Evolutionary conservation across 192 early-diverging fungal genomes (phyloP).

Genomic region (Diversispora epigaea): DNA sequence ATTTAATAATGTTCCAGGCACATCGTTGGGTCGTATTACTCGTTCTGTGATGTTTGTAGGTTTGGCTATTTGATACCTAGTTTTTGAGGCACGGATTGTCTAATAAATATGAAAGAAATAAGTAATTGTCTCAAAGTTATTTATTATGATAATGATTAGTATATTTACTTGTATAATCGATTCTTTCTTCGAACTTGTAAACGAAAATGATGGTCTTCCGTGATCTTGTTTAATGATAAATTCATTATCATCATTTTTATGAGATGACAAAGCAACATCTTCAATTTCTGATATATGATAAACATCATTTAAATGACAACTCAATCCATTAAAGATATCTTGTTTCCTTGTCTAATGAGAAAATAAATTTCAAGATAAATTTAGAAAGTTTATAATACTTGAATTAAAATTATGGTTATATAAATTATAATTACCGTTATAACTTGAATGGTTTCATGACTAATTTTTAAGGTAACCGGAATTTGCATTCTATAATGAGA

Average conservation of each 20-base stretch:
- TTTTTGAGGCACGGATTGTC: conserved; percentile 70
- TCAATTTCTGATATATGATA: conserved; percentile 82
- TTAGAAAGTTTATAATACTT: not conserved
- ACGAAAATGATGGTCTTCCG: conserved; percentile 59
- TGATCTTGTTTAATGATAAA: conserved; percentile 79
- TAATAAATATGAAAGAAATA: conserved; percentile 43
- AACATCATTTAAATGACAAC: conserved; percentile 79
- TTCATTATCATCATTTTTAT: conserved; percentile 66
- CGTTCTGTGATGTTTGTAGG: conserved; percentile 66
- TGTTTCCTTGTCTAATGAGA: conserved; percentile 60
- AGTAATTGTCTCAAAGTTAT: not conserved
- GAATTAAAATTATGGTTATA: not conserved
- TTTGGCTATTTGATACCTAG: conserved; percentile 66
- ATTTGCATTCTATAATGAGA: conserved; percentile 63
- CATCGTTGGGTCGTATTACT: conserved; percentile 80
- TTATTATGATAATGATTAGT: not conserved
- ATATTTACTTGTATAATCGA: conserved; percentile 49
- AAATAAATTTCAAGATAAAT: not conserved
- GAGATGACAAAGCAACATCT: conserved; percentile 57
- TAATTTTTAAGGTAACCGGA: conserved; percentile 81
- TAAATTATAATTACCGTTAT: conserved; percentile 45
- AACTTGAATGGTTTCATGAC: conserved; percentile 80
- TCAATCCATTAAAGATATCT: conserved; percentile 71
- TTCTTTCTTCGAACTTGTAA: conserved; percentile 75
- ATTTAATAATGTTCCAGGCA: conserved; percentile 88